Evolutionary conservation across 169 alveolate species (phyloP).

Genomic region (Pseudocohnilembus persalinus): DNA sequence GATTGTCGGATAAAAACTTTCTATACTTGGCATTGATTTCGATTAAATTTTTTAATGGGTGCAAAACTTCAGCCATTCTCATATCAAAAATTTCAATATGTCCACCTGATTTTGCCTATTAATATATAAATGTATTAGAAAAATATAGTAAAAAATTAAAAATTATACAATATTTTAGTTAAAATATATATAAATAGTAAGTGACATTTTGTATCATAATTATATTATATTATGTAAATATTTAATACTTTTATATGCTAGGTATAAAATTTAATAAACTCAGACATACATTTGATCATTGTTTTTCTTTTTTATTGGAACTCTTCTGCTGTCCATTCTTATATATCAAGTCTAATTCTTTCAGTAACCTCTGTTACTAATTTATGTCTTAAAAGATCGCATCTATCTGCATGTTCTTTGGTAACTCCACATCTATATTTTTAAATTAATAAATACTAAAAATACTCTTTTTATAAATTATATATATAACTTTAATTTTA

Average conservation of each 20-base stretch:
- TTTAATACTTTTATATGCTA: neutral
- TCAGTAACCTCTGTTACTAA: neutral
- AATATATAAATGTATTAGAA: too few relatives aligned
- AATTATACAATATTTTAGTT: too few relatives aligned
- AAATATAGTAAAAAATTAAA: too few relatives aligned
- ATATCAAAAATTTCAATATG: slow-evolving; percentile 8
- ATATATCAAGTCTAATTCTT: neutral
- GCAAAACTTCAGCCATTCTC: neutral
- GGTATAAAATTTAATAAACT: slow-evolving; percentile 11
- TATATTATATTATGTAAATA: too few relatives aligned
- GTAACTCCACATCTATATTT: slow-evolving; percentile 23
- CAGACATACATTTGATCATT: slow-evolving; percentile 8
- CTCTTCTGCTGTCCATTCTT: slow-evolving; percentile 5
- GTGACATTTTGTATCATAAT: neutral
- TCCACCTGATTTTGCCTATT: neutral
- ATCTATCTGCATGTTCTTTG: slow-evolving; percentile 15
- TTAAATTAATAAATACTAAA: too few relatives aligned
- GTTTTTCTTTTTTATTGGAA: neutral
- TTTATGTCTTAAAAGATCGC: slow-evolving; percentile 20
- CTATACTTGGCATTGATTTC: slow-evolving; percentile 17
- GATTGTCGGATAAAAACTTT: neutral
- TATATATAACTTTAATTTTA: too few relatives aligned
- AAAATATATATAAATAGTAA: too few relatives aligned
- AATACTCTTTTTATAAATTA: neutral
- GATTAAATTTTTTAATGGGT: slow-evolving; percentile 14